Base-by-base conservation (phyloP, 352 stramenopile genomes). In the Phytophthora tubulina region DNA sequence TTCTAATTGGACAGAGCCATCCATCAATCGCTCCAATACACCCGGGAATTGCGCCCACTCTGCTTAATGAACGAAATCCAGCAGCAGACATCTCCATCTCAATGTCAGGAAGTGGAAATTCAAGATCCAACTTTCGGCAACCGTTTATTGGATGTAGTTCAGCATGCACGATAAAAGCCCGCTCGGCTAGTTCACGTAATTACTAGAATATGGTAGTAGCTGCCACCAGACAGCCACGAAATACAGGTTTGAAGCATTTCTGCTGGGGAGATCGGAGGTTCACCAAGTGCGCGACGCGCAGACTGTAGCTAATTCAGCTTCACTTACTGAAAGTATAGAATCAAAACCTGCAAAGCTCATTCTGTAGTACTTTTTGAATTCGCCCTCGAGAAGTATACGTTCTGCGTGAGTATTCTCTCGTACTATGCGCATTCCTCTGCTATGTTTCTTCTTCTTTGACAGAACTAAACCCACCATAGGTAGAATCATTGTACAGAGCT, bases 1-100 rank as follows among this genome's bases (percentile, higher is more conserved):
- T 50, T 33, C 17, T 11, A 10, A 69, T 62, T 3, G 61, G 61
- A 10, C 50, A 57, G 1, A 69, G 33, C 30, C 42, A 69, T 2
- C 61, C 51, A 50, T 62, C 61, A 32, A 69, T 62, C 11, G 50
- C 60, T 4, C 50, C 61, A 6, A 69, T 62, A 31, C 50, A 69
- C 10, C 51, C 50, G 3, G 41, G 31, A 6, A 62, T 61, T 8
- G 52, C 21, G 13, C 52, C 27, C 9, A 30, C 4, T 2, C 2
- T 38, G 39, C 49, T 67, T 1, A 67, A 32, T 0, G 7, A 55
- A 6, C 32, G 9, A 35, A 57, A 62, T 4, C 42, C 61, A 21
- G 50, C 39, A 1, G 61, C 50, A 21, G 31, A 9, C 6, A 41
- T 0, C 13, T 62, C 61, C 42, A 48, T 62, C 33, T 55, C 39